Percentiles rank a stretch among this genome's conserved stretches.
These are phyloP conservation scores for Yamadazyma triangularis DNA, from an alignment of 1,139 yeast species.

Conservation along the genomic window DNA sequence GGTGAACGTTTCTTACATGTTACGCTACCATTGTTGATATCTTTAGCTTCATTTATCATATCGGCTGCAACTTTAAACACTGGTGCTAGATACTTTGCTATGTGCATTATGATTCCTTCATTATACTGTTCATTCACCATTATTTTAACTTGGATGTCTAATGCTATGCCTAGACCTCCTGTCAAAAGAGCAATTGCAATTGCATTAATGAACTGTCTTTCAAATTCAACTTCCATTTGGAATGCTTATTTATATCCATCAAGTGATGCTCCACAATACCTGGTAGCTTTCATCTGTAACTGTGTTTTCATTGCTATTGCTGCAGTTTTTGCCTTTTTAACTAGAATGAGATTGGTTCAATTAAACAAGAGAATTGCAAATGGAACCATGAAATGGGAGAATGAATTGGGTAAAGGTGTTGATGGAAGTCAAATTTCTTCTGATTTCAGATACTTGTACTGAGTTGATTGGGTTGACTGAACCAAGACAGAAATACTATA, in stretches of 20 bases:
- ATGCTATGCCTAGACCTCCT: constrained; percentile 50
- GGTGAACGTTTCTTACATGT: constrained; percentile 57
- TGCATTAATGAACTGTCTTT: constrained; percentile 48
- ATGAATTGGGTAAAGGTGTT: constrained; percentile 44
- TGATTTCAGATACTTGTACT: constrained; percentile 40
- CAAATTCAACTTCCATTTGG: constrained; percentile 53
- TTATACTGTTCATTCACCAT: constrained; percentile 54
- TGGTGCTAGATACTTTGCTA: constrained; percentile 57
- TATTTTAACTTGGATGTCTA: constrained; percentile 54
- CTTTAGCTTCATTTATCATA: constrained; percentile 49
- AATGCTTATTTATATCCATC: constrained; percentile 46
- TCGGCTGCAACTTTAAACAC: constrained; percentile 52
- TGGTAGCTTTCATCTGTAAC: constrained; percentile 45
- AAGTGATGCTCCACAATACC: constrained; percentile 39
- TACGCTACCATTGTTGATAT: constrained; percentile 36
- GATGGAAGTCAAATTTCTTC: constrained; percentile 41
- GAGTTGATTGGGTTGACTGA: too few relatives aligned
- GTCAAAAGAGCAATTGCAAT: constrained; percentile 50
- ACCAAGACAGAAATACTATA: too few relatives aligned
- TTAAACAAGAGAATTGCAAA: constrained; percentile 40
- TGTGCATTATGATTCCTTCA: constrained; percentile 59
- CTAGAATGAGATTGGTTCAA: constrained; percentile 33
- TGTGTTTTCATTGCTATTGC: constrained; percentile 43
- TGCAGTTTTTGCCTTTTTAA: constrained; percentile 32
- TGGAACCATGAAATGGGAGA: constrained; percentile 50